Conservation (phyloP, 257 asterid species). For the Rubia yunnanensis region DNA sequence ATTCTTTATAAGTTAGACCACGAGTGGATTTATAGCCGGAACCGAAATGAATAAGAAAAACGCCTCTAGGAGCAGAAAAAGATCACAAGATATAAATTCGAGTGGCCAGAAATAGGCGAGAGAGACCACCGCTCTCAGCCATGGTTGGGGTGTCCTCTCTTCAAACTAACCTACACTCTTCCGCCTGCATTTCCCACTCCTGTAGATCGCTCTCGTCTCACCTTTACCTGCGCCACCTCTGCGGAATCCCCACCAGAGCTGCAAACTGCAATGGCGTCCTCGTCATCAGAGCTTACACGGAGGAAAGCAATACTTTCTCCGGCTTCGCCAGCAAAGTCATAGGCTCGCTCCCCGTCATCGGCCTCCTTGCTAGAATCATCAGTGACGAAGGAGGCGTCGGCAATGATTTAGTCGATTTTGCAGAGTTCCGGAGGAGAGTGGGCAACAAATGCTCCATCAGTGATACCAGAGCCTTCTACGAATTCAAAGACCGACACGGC, state of each 20-base stretch:
- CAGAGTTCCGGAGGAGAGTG: slow-evolving; percentile 79
- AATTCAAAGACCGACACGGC: slow-evolving; percentile 77
- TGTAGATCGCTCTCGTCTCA: slow-evolving; percentile 31
- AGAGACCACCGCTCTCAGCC: slow-evolving; percentile 14
- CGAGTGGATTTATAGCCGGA: too few relatives aligned
- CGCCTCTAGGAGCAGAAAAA: background rate
- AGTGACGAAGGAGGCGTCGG: slow-evolving; percentile 93
- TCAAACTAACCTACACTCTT: slow-evolving; percentile 37
- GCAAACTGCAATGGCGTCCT: slow-evolving; percentile 32
- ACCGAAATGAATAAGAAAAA: too few relatives aligned
- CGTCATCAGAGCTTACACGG: slow-evolving; percentile 63
- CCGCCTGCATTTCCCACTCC: slow-evolving; percentile 18
- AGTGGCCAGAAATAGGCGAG: slow-evolving; percentile 44
- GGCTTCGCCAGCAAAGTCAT: slow-evolving; percentile 65
- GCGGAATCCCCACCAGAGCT: slow-evolving; percentile 24
- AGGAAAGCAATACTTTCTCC: slow-evolving; percentile 61
- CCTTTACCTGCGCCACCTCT: slow-evolving; percentile 36
- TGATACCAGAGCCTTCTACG: slow-evolving; percentile 77
- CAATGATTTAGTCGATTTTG: slow-evolving; percentile 70
- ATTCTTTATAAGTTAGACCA: too few relatives aligned
- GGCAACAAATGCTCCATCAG: slow-evolving; percentile 83
- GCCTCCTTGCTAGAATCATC: slow-evolving; percentile 67
- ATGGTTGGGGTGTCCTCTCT: slow-evolving; percentile 73
- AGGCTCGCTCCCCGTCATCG: slow-evolving; percentile 83
- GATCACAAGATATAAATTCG: slow-evolving; percentile 15